These are phyloP conservation scores for Forsythia viridissima DNA, from an alignment of 257 asterid genomes.

Conservation along the genomic window DNA sequence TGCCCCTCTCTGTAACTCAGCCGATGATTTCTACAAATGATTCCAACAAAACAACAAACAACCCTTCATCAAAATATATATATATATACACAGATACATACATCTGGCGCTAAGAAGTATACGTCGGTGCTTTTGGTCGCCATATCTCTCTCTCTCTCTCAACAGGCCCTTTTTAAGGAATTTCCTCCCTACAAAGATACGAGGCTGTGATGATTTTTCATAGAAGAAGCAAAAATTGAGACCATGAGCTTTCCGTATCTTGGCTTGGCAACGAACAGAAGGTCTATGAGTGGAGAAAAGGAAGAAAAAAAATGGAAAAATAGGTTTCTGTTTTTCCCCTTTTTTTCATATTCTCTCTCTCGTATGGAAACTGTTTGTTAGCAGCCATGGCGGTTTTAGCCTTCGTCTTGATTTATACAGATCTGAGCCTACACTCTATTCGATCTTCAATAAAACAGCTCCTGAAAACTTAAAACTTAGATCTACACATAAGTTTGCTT, in stretches of 20 bases:
- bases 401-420: not conserved
- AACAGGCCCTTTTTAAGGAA: not conserved
- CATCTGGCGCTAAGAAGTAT: not conserved
- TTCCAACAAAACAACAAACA: not conserved
- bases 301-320: not conserved
- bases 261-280: not conserved
- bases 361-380: not conserved
- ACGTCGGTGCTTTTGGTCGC: not conserved
- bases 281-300: not conserved
- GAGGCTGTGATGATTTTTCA: constrained; percentile 2
- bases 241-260: not conserved
- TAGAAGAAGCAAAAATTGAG: not conserved
- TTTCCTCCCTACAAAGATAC: not conserved
- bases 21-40: not conserved
- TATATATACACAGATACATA: not conserved
- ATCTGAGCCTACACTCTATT: not conserved
- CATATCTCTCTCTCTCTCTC: not conserved
- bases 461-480: not conserved
- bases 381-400: constrained; percentile 5
- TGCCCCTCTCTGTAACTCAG: not conserved
- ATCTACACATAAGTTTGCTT: not conserved
- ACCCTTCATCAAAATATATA: not conserved
- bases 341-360: not conserved
- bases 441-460: too few species aligned
- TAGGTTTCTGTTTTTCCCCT: not conserved